Conservation (phyloP, 2,329 filamentous ascomycete genomes). For the Aspergillus spinulosporus region DNA sequence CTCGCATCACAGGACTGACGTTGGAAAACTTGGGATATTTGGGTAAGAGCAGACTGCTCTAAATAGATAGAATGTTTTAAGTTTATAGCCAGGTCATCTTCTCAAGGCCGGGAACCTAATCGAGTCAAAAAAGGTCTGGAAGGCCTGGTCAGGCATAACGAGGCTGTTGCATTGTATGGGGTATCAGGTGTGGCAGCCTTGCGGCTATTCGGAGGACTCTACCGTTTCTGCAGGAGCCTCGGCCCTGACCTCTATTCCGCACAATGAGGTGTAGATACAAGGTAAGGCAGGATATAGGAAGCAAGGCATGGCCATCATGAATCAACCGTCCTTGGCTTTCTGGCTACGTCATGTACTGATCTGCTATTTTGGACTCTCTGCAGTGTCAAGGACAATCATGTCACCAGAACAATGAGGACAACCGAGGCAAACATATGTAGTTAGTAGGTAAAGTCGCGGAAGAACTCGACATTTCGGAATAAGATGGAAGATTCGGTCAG, state of each 20-base stretch:
- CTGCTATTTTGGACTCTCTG: no score
- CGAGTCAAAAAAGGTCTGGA: background rate
- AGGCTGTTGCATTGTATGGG: background rate
- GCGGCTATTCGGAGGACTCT: background rate
- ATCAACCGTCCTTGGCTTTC: background rate
- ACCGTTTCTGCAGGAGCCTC: background rate
- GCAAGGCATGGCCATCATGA: no score
- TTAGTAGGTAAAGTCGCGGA: background rate
- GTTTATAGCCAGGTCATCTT: background rate
- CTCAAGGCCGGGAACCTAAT: background rate
- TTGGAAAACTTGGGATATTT: background rate
- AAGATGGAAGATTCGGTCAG: background rate
- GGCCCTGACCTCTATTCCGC: no score
- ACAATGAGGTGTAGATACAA: no score
- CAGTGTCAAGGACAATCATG: background rate
- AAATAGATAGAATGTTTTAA: background rate
- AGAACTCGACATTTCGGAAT: background rate
- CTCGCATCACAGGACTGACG: background rate
- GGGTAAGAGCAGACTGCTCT: background rate
- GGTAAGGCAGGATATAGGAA: no score
- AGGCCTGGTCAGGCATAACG: background rate
- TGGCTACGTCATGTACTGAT: background rate
- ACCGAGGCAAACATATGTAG: background rate
- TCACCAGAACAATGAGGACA: background rate
- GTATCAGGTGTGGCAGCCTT: background rate